These are phyloP conservation scores for Physaria fendleri DNA, from an alignment of 345 rosid genomes.

Conservation along the genomic window DNA sequence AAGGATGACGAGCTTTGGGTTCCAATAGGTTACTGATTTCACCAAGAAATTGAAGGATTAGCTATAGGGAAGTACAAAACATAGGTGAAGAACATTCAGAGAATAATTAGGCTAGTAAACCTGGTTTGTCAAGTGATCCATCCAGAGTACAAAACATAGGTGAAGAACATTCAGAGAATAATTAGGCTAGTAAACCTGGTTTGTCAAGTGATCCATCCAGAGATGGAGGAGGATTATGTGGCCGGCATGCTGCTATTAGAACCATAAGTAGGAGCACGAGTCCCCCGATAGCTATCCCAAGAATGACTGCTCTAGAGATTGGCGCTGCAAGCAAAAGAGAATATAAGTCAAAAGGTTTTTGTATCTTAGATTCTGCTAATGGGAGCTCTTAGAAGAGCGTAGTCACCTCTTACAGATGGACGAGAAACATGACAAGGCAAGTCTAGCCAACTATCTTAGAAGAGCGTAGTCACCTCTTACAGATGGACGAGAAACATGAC, in stretches of 20 bases:
- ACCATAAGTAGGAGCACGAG: conserved; percentile 85
- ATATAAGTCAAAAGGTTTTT: background rate
- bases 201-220: conserved; percentile 75
- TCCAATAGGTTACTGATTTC: conserved; percentile 52
- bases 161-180: background rate
- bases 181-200: conserved; percentile 48
- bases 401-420: conserved; percentile 61
- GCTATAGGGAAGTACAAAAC: background rate
- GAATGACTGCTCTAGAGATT: conserved; percentile 85
- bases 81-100: background rate
- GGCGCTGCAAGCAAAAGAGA: conserved; percentile 36
- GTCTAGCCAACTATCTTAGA: conserved; percentile 22
- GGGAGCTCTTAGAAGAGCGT: background rate
- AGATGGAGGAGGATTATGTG: conserved; percentile 56
- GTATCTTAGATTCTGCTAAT: background rate
- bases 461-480: conserved; percentile 56
- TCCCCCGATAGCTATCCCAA: conserved; percentile 87
- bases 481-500: conserved; percentile 47
- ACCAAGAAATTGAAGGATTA: conserved; percentile 6
- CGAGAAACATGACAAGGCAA: conserved; percentile 56
- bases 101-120: conserved; percentile 25
- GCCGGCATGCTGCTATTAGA: conserved; percentile 67
- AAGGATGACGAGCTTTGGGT: conserved; percentile 85
- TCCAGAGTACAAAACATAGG: conserved; percentile 23
- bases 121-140: conserved; percentile 87